These are phyloP conservation scores for Sungouiozyma intestinalis DNA, from an alignment of 805 yeast genomes.

Conservation along the genomic window DNA sequence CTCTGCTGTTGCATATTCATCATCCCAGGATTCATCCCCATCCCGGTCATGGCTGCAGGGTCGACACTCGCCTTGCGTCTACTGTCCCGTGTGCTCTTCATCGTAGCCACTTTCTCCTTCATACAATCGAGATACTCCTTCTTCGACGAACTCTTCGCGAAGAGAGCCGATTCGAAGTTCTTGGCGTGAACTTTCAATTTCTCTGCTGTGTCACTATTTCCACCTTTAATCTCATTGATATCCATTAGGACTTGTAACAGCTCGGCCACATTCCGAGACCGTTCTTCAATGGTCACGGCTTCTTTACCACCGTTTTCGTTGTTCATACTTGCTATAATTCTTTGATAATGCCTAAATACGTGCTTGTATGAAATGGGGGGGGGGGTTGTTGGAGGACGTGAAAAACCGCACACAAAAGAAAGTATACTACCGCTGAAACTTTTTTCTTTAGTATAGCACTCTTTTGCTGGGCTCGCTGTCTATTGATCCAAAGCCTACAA, in stretches of 20 bases:
- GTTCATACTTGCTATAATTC: not conserved
- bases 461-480: no score
- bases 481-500: no score
- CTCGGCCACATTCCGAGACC: constrained; percentile 26
- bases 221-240: constrained; percentile 29
- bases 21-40: not conserved
- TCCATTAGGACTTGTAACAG: constrained; percentile 27
- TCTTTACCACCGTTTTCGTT: constrained; percentile 10
- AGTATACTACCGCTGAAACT: no score
- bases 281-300: constrained; percentile 21
- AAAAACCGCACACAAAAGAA: no score
- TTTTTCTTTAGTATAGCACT: no score
- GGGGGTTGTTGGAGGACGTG: no score
- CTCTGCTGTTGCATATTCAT: constrained; percentile 6
- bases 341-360: not conserved
- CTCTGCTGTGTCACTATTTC: constrained; percentile 28
- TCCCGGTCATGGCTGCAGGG: constrained; percentile 1
- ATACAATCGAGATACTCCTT: constrained; percentile 43
- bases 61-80: constrained; percentile 14
- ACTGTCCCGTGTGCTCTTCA: constrained; percentile 27
- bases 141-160: constrained; percentile 44
- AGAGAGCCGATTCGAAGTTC: constrained; percentile 61
- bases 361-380: not conserved
- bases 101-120: constrained; percentile 34
- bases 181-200: constrained; percentile 49